A percentile compares a stretch with the other conserved stretches of the same genome.
Conservation (phyloP, 2,329 filamentous ascomycete species). For the Emergomyces africanus region DNA sequence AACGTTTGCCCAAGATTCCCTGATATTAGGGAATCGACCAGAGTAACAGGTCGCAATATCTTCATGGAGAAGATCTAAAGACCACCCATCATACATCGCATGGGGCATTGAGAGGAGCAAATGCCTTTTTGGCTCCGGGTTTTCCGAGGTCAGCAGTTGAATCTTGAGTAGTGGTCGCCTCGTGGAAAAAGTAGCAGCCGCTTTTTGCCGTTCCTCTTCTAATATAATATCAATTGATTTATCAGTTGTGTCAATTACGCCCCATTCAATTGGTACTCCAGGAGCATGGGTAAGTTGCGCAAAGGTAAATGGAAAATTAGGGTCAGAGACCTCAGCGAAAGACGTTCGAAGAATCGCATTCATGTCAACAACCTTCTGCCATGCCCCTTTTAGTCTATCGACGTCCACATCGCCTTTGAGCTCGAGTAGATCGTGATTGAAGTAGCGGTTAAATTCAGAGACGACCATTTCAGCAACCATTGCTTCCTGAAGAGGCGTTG, state of each 20-base stretch:
- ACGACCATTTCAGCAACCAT: slow-evolving; percentile 73
- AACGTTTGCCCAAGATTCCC: slow-evolving; percentile 26
- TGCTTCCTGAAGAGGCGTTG: slow-evolving; percentile 74
- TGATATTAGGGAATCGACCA: slow-evolving; percentile 34
- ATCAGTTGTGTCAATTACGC: slow-evolving; percentile 13
- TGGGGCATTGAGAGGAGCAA: slow-evolving; percentile 65
- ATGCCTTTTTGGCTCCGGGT: slow-evolving; percentile 20
- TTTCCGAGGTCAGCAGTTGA: slow-evolving; percentile 22
- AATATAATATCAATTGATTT: slow-evolving; percentile 15
- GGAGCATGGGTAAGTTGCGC: slow-evolving; percentile 40
- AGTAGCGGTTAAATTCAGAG: slow-evolving; percentile 64
- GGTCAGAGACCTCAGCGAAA: slow-evolving; percentile 55
- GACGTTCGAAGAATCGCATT: slow-evolving; percentile 64
- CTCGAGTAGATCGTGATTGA: slow-evolving; percentile 68
- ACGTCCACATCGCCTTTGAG: slow-evolving; percentile 45
- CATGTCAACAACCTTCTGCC: slow-evolving; percentile 43
- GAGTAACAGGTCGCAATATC: slow-evolving; percentile 57
- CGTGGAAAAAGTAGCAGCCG: slow-evolving; percentile 12
- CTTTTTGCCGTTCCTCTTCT: slow-evolving; percentile 8
- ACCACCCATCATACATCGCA: slow-evolving; percentile 83
- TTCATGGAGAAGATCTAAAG: slow-evolving; percentile 58
- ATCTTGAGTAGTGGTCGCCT: slow-evolving; percentile 20
- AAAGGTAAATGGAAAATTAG: slow-evolving; percentile 41
- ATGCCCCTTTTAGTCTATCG: slow-evolving; percentile 45
- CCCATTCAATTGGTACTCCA: slow-evolving; percentile 23